Conservation (phyloP, 371 early-diverging fungal species). For the Mortierella sp. region DNA sequence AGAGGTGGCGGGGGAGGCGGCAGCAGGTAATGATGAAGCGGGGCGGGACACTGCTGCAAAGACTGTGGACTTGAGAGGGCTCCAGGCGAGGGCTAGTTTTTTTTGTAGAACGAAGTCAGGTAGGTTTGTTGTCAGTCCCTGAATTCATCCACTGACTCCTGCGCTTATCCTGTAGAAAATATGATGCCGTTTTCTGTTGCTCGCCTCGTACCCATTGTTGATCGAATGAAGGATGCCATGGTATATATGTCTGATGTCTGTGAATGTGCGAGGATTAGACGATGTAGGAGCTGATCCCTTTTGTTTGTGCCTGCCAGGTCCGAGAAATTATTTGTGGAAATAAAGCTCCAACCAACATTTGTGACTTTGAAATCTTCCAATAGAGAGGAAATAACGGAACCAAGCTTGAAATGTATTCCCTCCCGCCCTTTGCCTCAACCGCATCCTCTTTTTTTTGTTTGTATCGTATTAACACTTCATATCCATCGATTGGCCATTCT, state of each 20-base stretch:
- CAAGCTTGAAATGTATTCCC: neutral
- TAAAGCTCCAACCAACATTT: neutral
- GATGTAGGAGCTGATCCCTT: constrained; percentile 9
- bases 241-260: neutral
- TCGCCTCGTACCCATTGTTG: constrained; percentile 46
- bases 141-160: neutral
- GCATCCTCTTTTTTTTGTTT: constrained; percentile 19
- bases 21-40: constrained; percentile 21
- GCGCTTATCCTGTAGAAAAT: neutral
- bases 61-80: constrained; percentile 46
- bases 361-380: neutral
- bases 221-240: constrained; percentile 57
- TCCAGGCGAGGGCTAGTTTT: constrained; percentile 55
- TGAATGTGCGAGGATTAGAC: constrained; percentile 1
- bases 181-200: neutral
- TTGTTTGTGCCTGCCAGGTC: constrained; percentile 14
- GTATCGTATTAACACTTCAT: constrained; percentile 16
- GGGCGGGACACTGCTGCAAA: constrained; percentile 38
- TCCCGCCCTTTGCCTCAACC: neutral
- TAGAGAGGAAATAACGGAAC: neutral
- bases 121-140: neutral
- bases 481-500: constrained; percentile 39
- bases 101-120: too few relatives aligned
- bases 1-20: constrained; percentile 38
- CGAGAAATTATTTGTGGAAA: constrained; percentile 1